Evolutionary conservation across 305 asterid genomes (phyloP), one percentile per base, ranked within the genome.

Genomic region (Ilex paraguariensis): DNA sequence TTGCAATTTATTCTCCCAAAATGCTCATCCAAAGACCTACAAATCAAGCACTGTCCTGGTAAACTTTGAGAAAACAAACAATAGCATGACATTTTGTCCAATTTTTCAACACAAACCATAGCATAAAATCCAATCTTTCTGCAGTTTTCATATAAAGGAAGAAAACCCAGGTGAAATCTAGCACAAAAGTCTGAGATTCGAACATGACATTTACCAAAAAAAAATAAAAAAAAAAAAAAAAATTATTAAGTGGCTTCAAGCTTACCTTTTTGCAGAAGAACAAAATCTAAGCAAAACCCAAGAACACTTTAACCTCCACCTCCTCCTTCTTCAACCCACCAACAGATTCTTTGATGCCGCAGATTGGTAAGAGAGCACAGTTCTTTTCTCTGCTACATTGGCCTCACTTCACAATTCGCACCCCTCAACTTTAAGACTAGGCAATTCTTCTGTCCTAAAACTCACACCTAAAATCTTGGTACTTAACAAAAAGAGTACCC

Each of bases 291-390:
- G 39, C 46, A 64, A 44, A 78, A 59, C 67, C 60, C 75, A 56
- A 48, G 58, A 63, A 55, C 62, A 44, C 55, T 62, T 56, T 36
- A 51, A 46, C 61, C 28, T 61, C 51, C 53, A 56, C 13, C 14
- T 57, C 52, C 65, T 60, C 56, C 31, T 56, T 33, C 52, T 59
- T 46, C 60, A 56, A 44, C 66, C 70, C 63, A 54, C 74, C 68
- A 62, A 70, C 70, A 70, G 74, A 70, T 57, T 39, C 74, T 63
- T 70, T 72, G 71, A 60, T 70, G 66, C 68, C 75, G 70, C 70
- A 77, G 69, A 70, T 70, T 63, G 74, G 28, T 21, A 21, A 60
- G 70, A 67, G 53, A 56, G 36, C 63, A 56, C 16, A 61, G 56
- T 66, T 57, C 60, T 33, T 53, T 59, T 56, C 63, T 67, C 32